phyloP scores from a whole-genome alignment of 768 basidiomycete genomes.

The Leccinum rimulosum region DNA sequence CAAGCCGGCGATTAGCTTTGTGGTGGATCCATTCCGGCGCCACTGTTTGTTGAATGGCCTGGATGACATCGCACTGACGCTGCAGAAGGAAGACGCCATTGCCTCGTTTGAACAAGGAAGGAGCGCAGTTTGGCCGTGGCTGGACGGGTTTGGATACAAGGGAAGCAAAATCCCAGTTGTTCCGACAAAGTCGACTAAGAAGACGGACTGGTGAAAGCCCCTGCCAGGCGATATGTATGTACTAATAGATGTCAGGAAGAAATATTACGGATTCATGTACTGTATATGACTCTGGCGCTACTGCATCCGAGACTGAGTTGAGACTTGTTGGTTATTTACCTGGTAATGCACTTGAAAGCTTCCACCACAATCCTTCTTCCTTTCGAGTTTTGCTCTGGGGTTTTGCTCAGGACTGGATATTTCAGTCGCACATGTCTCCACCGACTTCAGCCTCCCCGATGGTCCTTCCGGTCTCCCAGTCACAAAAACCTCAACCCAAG shows the following conservation, averaged over 20 bases:
- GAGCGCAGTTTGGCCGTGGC: constrained; percentile 86
- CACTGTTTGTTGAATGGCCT: constrained; percentile 94
- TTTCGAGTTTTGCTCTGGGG: neutral
- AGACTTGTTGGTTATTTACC: constrained; percentile 8
- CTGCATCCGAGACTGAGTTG: constrained; percentile 16
- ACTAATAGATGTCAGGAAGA: neutral
- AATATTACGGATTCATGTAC: neutral
- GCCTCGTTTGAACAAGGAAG: constrained; percentile 75
- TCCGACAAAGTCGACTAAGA: constrained; percentile 38
- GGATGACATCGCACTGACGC: constrained; percentile 94
- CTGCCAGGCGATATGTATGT: neutral
- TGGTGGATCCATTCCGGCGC: constrained; percentile 84
- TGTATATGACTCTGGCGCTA: neutral
- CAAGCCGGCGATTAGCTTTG: constrained; percentile 70
- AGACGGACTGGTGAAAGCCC: constrained; percentile 68
- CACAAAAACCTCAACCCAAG: constrained; percentile 18
- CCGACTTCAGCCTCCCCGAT: constrained; percentile 11
- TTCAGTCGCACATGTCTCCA: constrained; percentile 17
- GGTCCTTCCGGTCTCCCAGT: constrained; percentile 13
- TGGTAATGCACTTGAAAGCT: constrained; percentile 5
- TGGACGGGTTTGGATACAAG: constrained; percentile 92
- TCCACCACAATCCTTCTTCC: neutral
- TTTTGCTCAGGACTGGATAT: neutral
- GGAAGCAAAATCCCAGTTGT: constrained; percentile 68
- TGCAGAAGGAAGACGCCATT: constrained; percentile 77